These are phyloP conservation scores for Brassica nigra DNA, from an alignment of 345 rosid genomes.

Conservation along the genomic window DNA sequence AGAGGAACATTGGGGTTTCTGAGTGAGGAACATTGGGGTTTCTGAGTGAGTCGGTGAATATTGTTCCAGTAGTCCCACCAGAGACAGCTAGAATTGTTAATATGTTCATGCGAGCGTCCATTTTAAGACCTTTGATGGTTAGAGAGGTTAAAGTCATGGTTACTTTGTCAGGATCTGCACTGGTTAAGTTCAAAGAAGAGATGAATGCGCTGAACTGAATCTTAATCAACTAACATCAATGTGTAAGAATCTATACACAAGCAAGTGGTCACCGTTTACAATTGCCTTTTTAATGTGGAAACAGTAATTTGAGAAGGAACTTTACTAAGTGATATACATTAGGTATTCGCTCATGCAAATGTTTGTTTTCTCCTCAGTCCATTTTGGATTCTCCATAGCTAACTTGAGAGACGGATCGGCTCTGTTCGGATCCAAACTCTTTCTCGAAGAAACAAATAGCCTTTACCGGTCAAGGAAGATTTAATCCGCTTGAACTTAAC, in stretches of 20 bases:
- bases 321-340: not conserved
- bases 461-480: too few relatives aligned
- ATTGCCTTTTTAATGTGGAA: too few relatives aligned
- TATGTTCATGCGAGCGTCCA: slow-evolving; percentile 25
- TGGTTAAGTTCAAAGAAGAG: slow-evolving; percentile 25
- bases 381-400: not conserved
- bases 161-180: slow-evolving; percentile 15
- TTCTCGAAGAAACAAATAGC: too few relatives aligned
- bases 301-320: too few relatives aligned
- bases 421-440: too few relatives aligned
- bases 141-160: slow-evolving; percentile 26
- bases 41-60: too few relatives aligned
- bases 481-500: too few relatives aligned
- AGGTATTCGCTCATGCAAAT: not conserved
- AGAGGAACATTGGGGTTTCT: slow-evolving; percentile 13
- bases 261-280: too few relatives aligned
- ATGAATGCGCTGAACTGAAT: not conserved
- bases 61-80: slow-evolving; percentile 18
- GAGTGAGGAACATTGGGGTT: too few relatives aligned
- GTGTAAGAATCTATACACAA: not conserved
- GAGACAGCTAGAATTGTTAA: slow-evolving; percentile 10
- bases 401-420: too few relatives aligned
- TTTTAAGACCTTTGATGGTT: not conserved
- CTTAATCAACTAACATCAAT: not conserved
- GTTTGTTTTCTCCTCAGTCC: not conserved